Percentiles rank a stretch among this genome's conserved stretches.
phyloP scores from a whole-genome alignment of 192 early-diverging fungal species.

The Radiomyces spectabilis region DNA sequence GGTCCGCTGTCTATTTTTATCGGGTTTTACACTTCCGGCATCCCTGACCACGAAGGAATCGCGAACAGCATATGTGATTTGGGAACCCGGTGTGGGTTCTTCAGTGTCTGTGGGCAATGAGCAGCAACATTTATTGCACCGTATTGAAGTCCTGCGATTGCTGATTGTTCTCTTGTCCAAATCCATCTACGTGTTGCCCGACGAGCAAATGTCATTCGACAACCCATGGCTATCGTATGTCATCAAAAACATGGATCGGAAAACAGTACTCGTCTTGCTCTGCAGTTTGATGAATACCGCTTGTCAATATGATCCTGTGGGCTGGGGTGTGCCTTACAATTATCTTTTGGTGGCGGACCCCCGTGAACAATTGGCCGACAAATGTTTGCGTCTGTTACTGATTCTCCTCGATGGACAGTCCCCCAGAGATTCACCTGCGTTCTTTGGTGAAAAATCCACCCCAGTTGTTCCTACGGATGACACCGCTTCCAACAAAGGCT shows the following conservation, averaged over 20 bases:
- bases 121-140: conserved; percentile 58
- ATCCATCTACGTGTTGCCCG: conserved; percentile 82
- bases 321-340: conserved; percentile 85
- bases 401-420: conserved; percentile 63
- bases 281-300: conserved; percentile 85
- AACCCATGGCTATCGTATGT: conserved; percentile 58
- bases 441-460: too few species aligned
- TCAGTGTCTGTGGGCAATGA: conserved; percentile 58
- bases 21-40: conserved; percentile 64
- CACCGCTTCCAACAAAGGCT: too few species aligned
- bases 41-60: conserved; percentile 19
- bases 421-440: too few species aligned
- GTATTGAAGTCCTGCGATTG: conserved; percentile 73
- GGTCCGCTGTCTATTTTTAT: conserved; percentile 51
- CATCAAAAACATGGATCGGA: conserved; percentile 57
- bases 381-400: conserved; percentile 58
- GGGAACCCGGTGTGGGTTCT: conserved; percentile 72
- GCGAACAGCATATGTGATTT: conserved; percentile 59
- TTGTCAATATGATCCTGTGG: conserved; percentile 70
- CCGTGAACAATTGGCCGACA: conserved; percentile 60
- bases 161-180: conserved; percentile 70
- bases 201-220: too few species aligned
- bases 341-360: conserved; percentile 71
- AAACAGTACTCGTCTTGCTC: conserved; percentile 68
- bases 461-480: too few species aligned